Base-by-base conservation (phyloP, 2,329 filamentous ascomycete genomes). In the Rachicladosporium sp. region DNA sequence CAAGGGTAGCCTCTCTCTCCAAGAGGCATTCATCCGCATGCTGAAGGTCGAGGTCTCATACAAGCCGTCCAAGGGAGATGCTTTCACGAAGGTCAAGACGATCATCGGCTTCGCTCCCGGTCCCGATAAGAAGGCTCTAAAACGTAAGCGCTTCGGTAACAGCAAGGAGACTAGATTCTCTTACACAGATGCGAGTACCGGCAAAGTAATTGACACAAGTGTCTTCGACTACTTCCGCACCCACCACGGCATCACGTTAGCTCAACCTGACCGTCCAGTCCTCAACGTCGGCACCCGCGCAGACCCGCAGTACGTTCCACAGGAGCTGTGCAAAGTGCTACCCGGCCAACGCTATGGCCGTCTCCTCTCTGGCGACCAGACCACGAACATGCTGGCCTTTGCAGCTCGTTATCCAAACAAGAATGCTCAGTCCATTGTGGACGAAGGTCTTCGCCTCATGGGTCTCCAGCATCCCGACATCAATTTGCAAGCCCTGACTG, bases 361-460 rank as follows among this genome's bases (percentile, higher is more conserved):
- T 3, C 76, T 78, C 50, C 65, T 88, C 10, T 68, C 57, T 1
- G 64, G 69, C 0, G 58, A 66, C 0, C 80, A 89, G 52, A 82
- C 80, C 0, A 66, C 70, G 0, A 52, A 63, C 1, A 88, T 91
- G 83, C 76, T 89, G 34, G 62, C 62, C 1, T 84, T 85, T 54
- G 80, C 85, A 1, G 83, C 80, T 41, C 72, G 80, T 3, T 63
- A 63, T 0, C 83, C 84, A 0, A 68, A 68, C 1, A 63, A 70
- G 4, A 93, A 89, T 47, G 82, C 78, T 0, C 53, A 67, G 1
- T 81, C 78, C 0, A 80, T 91, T 50, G 47, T 71, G 2, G 68
- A 57, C 0, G 67, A 69, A 6, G 80, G 74, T 2, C 69, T 76
- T 15, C 46, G 63, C 11, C 62, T 75, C 4, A 65, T 89, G 13